Percentiles rank a stretch among this genome's conserved stretches.
Conservation (phyloP, 176 grass and related monocot genomes). For the Ensete ventricosum region DNA sequence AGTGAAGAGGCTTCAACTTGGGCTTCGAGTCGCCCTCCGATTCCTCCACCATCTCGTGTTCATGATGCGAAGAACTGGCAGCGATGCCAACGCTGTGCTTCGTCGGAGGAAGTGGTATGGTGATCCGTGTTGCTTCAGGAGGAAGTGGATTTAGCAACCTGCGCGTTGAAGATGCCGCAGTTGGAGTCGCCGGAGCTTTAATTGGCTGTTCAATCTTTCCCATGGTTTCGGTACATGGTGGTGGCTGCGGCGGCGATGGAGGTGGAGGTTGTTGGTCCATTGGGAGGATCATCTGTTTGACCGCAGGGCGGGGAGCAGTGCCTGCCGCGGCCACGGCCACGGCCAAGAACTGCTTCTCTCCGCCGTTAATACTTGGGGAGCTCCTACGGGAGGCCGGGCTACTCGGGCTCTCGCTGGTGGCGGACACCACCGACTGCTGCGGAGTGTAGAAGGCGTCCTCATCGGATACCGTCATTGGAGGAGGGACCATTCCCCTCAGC, state of each 20-base stretch:
- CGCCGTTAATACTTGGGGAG: slow-evolving; percentile 63
- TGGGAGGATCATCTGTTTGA: slow-evolving; percentile 60
- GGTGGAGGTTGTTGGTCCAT: slow-evolving; percentile 9
- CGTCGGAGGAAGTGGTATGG: slow-evolving; percentile 41
- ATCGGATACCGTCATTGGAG: slow-evolving; percentile 34
- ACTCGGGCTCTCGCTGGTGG: slow-evolving; percentile 50
- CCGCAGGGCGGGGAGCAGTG: slow-evolving; percentile 34
- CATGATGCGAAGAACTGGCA: slow-evolving; percentile 27
- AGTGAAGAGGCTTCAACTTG: slow-evolving; percentile 11
- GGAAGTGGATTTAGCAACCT: background rate
- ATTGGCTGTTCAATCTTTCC: slow-evolving; percentile 3
- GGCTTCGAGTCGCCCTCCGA: slow-evolving; percentile 10
- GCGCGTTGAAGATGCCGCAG: background rate
- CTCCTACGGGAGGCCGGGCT: slow-evolving; percentile 70
- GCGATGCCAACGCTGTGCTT: slow-evolving; percentile 26
- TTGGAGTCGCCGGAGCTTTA: background rate
- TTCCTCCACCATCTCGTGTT: slow-evolving; percentile 6
- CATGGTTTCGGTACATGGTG: slow-evolving; percentile 16
- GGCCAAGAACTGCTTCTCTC: slow-evolving; percentile 26
- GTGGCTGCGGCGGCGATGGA: slow-evolving; percentile 20
- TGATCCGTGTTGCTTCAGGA: slow-evolving; percentile 46
- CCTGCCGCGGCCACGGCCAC: slow-evolving; percentile 15
- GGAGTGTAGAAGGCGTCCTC: slow-evolving; percentile 85
- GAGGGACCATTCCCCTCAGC: background rate
- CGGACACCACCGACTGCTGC: slow-evolving; percentile 30